Percentiles rank a stretch among this genome's conserved stretches.
Evolutionary conservation across 805 yeast genomes (phyloP).

Genomic region (Schwanniomyces vanrijiae): DNA sequence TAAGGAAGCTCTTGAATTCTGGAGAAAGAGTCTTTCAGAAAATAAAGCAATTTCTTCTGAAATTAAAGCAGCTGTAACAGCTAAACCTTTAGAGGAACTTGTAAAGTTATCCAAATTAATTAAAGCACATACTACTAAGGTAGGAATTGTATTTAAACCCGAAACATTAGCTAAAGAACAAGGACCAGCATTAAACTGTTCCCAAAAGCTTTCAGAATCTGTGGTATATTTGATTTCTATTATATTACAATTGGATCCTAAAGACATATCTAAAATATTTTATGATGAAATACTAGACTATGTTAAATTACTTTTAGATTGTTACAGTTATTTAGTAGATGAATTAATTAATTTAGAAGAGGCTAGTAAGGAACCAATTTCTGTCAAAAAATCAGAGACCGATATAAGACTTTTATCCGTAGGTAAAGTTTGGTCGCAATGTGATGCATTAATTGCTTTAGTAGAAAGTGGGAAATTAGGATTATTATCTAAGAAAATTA

Average conservation of each 20-base stretch:
- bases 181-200: slow-evolving; percentile 49
- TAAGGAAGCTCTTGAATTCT: slow-evolving; percentile 29
- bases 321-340: slow-evolving; percentile 10
- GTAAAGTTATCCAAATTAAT: slow-evolving; percentile 57
- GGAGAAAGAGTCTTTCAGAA: slow-evolving; percentile 17
- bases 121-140: slow-evolving; percentile 75
- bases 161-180: slow-evolving; percentile 40
- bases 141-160: slow-evolving; percentile 69
- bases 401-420: slow-evolving; percentile 53
- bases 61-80: slow-evolving; percentile 32
- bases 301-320: slow-evolving; percentile 11
- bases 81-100: slow-evolving; percentile 55
- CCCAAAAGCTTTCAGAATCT: slow-evolving; percentile 46
- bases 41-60: slow-evolving; percentile 15
- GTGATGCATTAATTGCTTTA: slow-evolving; percentile 48
- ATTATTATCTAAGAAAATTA: slow-evolving; percentile 47
- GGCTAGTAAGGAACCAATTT: slow-evolving; percentile 1
- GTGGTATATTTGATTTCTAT: slow-evolving; percentile 48
- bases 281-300: slow-evolving; percentile 31
- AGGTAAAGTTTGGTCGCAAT: slow-evolving; percentile 71
- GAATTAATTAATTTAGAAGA: slow-evolving; percentile 14
- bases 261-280: slow-evolving; percentile 35
- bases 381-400: slow-evolving; percentile 6
- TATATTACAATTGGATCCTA: slow-evolving; percentile 28
- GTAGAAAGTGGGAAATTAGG: slow-evolving; percentile 54